Base-by-base conservation (phyloP, 2,329 filamentous ascomycete species). In the Alternaria tenuissima region DNA sequence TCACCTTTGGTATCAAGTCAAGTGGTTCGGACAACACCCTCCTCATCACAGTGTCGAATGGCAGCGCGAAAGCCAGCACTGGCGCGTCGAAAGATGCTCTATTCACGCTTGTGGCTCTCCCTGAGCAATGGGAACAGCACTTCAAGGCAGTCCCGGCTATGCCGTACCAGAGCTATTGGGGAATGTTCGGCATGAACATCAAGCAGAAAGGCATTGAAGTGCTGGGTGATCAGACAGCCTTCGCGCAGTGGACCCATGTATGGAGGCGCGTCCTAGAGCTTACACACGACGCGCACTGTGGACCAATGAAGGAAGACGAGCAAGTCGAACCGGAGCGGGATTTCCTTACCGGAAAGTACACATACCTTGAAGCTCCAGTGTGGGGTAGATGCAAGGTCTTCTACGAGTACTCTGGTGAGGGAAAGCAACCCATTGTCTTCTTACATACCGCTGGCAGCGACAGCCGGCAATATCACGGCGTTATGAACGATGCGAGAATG, bases 371-470 rank as follows among this genome's bases (percentile, higher is more conserved):
- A 1, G 73, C 78, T 26, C 83, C 82, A 0, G 71, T 79, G 26
- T 85, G 82, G 82, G 83, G 82, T 11, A 75, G 76, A 11, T 81
- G 77, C 62, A 85, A 85, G 72, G 69, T 84, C 32, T 85, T 84
- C 71, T 83, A 83, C 63, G 83, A 85, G 62, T 77, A 74, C 24
- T 75, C 81, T 5, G 83, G 83, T 7, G 78, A 77, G 3, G 83
- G 83, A 1, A 76, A 79, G 20, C 80, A 84, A 56, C 76, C 79
- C 26, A 83, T 85, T 47, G 71, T 78, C 24, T 82, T 83, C 63
- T 67, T 81, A 5, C 81, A 83, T 60, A 82, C 81, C 0, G 81
- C 81, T 14, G 82, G 82, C 3, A 80, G 79, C 49, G 83, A 85
- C 61, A 75, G 77, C 28, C 70, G 83, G 28, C 82, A 85, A 65